Base-by-base conservation (phyloP, 164 flowering plant genomes). In the Stephania japonica region DNA sequence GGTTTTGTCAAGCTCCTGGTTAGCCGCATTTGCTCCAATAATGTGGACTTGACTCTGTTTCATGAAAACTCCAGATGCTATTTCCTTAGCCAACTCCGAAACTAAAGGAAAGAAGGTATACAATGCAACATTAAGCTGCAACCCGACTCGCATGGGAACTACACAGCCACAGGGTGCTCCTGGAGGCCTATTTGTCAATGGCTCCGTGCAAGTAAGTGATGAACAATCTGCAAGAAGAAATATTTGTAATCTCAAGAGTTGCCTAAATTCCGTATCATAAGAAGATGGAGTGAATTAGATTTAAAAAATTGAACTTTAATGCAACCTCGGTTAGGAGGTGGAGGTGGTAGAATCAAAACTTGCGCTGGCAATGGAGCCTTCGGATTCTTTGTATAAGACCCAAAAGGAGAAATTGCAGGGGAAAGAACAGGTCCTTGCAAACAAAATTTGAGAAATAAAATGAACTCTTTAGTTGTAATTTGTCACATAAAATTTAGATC, bases 121-220 rank as follows among this genome's bases (percentile, higher is more conserved):
- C 2, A 91, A 83, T 42, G 89, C 82, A 75, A 90, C 88, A 80
- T 83, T 76, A 41, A 91, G 89, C 70, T 85, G 86, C 18, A 91
- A 76, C 42, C 82, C 89, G 74, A 91, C 91, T 86, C 88, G 87
- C 83, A 91, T 90, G 1, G 97, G 97, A 80, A 44, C 75, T 27
- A 91, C 93, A 77, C 97, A 91, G 65, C 78, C 85, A 77, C 97
- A 91, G 6, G 92, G 94, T 67, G 94, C 82, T 53, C 91, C 94
- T 67, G 91, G 91, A 69, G 88, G 91, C 67, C 87, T 90, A 78
- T 89, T 87, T 72, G 97, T 89, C 11, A 81, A 83, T 42, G 91
- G 94, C n/a, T 87, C 91, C 6, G 77, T 75, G 79, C 97, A 91
- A 47, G 80, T 63, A 18, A 87, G 62, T 69, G 85, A 56, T 19